Evolutionary conservation across 495 filamentous ascomycete genomes (phyloP).

Genomic region (Trichoderma parareesei): DNA sequence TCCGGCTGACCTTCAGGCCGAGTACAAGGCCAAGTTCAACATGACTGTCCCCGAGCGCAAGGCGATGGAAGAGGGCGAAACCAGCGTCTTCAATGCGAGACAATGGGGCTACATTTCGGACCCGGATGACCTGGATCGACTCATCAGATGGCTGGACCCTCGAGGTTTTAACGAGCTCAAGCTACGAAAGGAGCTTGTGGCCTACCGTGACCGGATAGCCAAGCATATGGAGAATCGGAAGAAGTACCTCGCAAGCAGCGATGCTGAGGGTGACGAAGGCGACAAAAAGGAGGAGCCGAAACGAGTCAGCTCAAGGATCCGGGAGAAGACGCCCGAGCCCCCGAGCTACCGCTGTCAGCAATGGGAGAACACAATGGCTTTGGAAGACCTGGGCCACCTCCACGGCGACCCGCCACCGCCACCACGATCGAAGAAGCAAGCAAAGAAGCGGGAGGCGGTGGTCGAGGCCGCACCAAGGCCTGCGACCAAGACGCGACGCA

Average conservation of each 20-base stretch:
- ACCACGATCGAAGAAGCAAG: constrained; percentile 50
- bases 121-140: constrained; percentile 61
- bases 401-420: constrained; percentile 71
- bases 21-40: constrained; percentile 57
- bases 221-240: constrained; percentile 72
- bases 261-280: constrained; percentile 46
- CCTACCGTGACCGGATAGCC: constrained; percentile 68
- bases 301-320: constrained; percentile 69
- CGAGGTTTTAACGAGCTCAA: constrained; percentile 76
- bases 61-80: constrained; percentile 74
- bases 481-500: constrained; percentile 8
- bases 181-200: constrained; percentile 72
- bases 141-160: constrained; percentile 82
- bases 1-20: constrained; percentile 50
- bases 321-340: constrained; percentile 52
- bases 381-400: constrained; percentile 69
- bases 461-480: constrained; percentile 12
- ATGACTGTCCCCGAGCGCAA: constrained; percentile 81
- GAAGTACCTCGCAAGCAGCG: constrained; percentile 48
- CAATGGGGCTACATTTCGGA: constrained; percentile 92
- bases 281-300: constrained; percentile 44
- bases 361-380: constrained; percentile 75
- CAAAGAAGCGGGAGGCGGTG: constrained; percentile 24
- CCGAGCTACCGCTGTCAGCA: constrained; percentile 60
- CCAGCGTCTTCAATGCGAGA: constrained; percentile 62